A percentile compares a stretch with the other conserved stretches of the same genome.
These are phyloP conservation scores for Micractinium conductrix DNA, from an alignment of 139 green algal species.

Conservation along the genomic window DNA sequence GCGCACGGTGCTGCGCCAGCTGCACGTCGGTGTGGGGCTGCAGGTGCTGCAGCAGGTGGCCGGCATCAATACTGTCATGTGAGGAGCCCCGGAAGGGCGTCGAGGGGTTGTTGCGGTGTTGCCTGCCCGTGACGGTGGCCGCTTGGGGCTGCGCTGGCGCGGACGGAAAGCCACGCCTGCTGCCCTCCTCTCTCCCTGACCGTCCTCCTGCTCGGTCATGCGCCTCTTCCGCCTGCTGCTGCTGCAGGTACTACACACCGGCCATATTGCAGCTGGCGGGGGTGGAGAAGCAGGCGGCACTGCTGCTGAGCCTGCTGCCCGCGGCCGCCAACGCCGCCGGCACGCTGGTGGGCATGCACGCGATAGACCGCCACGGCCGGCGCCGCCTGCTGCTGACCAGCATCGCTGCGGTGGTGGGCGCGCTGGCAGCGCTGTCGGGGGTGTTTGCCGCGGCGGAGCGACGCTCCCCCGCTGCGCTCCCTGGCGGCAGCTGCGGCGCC, in stretches of 20 bases:
- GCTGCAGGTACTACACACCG: constrained; percentile 71
- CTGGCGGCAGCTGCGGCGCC: not conserved
- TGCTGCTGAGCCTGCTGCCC: constrained; percentile 67
- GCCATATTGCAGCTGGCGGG: constrained; percentile 77
- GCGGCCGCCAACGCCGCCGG: constrained; percentile 67
- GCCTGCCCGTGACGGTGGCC: too few species aligned
- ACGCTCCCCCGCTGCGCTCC: constrained; percentile 45
- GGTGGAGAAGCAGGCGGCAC: constrained; percentile 60
- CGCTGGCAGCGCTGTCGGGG: constrained; percentile 48
- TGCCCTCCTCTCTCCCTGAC: not conserved
- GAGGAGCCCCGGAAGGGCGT: not conserved
- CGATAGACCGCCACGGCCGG: constrained; percentile 59
- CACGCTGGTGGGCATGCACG: constrained; percentile 58
- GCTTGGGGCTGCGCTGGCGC: too few species aligned
- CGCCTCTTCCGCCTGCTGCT: not conserved
- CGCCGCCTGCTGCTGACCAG: constrained; percentile 65
- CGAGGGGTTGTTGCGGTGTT: not conserved
- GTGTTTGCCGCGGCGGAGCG: constrained; percentile 52
- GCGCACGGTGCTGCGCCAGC: constrained; percentile 8
- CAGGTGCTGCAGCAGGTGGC: constrained; percentile 71
- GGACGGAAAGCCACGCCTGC: too few species aligned
- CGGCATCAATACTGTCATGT: constrained; percentile 87
- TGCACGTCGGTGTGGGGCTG: constrained; percentile 57
- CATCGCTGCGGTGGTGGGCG: constrained; percentile 48
- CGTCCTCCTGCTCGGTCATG: not conserved